These are phyloP conservation scores for Geotrichum citri-aurantii DNA, from an alignment of 1,139 yeast species.

Conservation along the genomic window DNA sequence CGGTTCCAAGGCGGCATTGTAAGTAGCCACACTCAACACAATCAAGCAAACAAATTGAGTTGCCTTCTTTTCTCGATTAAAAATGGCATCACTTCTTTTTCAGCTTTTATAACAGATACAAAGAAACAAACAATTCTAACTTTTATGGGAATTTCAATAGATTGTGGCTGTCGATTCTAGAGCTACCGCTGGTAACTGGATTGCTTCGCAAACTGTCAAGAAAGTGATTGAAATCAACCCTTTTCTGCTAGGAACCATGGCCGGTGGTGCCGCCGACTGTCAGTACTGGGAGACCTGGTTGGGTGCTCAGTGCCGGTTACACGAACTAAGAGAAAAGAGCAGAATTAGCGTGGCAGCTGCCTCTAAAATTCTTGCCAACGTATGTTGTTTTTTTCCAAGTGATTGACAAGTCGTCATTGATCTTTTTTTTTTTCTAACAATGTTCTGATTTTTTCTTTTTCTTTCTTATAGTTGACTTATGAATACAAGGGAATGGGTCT, in stretches of 20 bases:
- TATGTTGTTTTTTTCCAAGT: not conserved
- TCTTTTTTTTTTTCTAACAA: not conserved
- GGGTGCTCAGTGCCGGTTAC: slow-evolving; percentile 93
- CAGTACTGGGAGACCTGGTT: slow-evolving; percentile 99
- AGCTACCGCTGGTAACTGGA: slow-evolving; percentile 98
- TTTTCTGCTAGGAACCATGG: slow-evolving; percentile 93
- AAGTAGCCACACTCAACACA: not conserved
- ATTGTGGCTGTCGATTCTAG: slow-evolving; percentile 95
- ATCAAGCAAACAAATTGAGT: no score
- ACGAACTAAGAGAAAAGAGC: slow-evolving; percentile 89
- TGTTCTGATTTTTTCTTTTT: not conserved
- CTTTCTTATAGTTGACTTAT: slow-evolving; percentile 75
- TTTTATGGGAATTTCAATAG: not conserved
- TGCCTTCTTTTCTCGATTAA: not conserved
- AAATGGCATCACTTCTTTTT: no score
- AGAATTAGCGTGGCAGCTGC: slow-evolving; percentile 97
- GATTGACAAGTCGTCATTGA: not conserved
- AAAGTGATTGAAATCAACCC: slow-evolving; percentile 97
- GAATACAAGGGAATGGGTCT: slow-evolving; percentile 97
- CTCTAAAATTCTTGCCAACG: slow-evolving; percentile 80
- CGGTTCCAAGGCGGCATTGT: slow-evolving; percentile 89
- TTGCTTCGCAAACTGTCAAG: slow-evolving; percentile 96
- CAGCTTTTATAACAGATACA: no score
- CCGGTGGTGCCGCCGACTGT: slow-evolving; percentile 99
- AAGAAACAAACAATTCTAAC: not conserved